These are phyloP conservation scores for Dioscorea dumetorum DNA, from an alignment of 106 monocot genomes.

Conservation along the genomic window DNA sequence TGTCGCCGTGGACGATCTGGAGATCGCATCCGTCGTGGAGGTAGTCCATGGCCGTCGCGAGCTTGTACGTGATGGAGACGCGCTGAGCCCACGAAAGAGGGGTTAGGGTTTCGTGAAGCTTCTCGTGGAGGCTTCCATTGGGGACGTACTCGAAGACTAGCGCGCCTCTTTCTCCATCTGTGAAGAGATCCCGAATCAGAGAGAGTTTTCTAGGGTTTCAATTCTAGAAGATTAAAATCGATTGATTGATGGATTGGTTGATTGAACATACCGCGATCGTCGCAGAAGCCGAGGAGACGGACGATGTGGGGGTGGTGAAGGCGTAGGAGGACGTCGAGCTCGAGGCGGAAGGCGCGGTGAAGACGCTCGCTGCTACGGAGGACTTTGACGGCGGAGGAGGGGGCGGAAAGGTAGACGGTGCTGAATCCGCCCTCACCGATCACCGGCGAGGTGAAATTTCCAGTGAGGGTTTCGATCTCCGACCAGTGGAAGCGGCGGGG, in stretches of 20 bases:
- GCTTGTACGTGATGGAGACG: constrained; percentile 29
- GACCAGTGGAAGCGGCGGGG: constrained; percentile 31
- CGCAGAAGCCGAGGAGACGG: constrained; percentile 63
- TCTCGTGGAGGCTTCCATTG: constrained; percentile 14
- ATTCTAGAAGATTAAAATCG: not conserved
- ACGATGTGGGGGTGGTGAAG: constrained; percentile 56
- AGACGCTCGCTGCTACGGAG: constrained; percentile 46
- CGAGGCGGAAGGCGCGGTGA: constrained; percentile 50
- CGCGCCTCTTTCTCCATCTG: constrained; percentile 14
- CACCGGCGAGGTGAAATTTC: constrained; percentile 25
- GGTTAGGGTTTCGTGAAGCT: constrained; percentile 12
- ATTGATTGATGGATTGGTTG: too few relatives aligned
- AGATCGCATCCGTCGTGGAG: constrained; percentile 38
- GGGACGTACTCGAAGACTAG: constrained; percentile 14
- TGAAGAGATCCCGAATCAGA: not conserved
- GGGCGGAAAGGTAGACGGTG: constrained; percentile 24
- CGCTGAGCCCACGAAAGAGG: constrained; percentile 43
- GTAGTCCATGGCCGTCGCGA: constrained; percentile 41
- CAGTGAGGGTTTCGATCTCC: constrained; percentile 45
- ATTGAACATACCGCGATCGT: constrained; percentile 43
- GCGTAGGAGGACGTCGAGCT: constrained; percentile 55
- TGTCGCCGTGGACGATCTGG: constrained; percentile 55
- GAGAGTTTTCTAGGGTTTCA: not conserved
- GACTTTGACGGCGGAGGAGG: constrained; percentile 50
- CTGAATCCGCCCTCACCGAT: constrained; percentile 55